Percentiles rank a stretch among this genome's conserved stretches.
These are phyloP conservation scores for Metschnikowia lachancei DNA, from an alignment of 805 yeast species.

Conservation along the genomic window DNA sequence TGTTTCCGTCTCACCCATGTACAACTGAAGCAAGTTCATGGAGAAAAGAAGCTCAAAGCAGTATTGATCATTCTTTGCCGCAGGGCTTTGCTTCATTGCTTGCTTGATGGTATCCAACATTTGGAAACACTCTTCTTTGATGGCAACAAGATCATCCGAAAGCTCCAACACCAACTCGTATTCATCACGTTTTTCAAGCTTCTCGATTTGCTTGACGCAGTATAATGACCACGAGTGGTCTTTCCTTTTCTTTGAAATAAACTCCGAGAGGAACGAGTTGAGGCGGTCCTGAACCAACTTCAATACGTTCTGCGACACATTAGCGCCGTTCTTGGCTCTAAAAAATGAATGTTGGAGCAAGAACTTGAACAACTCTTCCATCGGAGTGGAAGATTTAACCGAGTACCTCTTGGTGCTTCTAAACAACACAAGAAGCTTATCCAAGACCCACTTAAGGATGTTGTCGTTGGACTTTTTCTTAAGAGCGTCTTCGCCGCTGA, in stretches of 20 bases:
- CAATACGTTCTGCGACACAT: constrained; percentile 35
- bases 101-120: constrained; percentile 38
- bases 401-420: constrained; percentile 42
- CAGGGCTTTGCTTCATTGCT: constrained; percentile 19
- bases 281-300: constrained; percentile 58
- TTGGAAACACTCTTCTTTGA: constrained; percentile 49
- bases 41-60: constrained; percentile 79
- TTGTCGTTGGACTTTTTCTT: constrained; percentile 30
- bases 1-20: constrained; percentile 75
- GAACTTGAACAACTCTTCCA: constrained; percentile 38
- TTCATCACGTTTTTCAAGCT: constrained; percentile 24
- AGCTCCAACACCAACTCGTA: constrained; percentile 34
- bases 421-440: constrained; percentile 52
- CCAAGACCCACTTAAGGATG: constrained; percentile 57
- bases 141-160: constrained; percentile 55
- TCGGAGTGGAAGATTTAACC: constrained; percentile 19
- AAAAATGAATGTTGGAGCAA: constrained; percentile 45
- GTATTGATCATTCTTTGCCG: constrained; percentile 41
- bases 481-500: constrained; percentile 17
- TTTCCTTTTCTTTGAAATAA: constrained; percentile 44
- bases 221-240: constrained; percentile 62
- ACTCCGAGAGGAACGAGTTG: constrained; percentile 62
- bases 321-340: constrained; percentile 16
- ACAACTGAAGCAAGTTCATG: constrained; percentile 72
- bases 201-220: constrained; percentile 41